Base-by-base conservation (phyloP, 306 rosid species). In the Castanospermum australe region DNA sequence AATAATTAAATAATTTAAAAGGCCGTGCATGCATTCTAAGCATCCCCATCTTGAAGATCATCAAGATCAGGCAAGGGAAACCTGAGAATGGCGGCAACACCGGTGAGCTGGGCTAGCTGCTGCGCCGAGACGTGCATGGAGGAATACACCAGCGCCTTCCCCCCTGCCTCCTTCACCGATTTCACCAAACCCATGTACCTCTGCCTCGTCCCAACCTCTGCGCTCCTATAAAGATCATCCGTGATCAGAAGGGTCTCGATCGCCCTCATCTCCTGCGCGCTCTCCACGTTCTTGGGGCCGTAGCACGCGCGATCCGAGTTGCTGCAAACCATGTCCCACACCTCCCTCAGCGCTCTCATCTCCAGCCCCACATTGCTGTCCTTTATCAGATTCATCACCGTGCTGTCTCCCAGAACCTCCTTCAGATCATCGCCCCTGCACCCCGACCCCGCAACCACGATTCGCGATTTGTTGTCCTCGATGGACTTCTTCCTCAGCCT, bases 11-110 rank as follows among this genome's bases (percentile, higher is more conserved):
- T 42, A 28, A 75, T n/a, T 28, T 20, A 30, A 8, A 48, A 71
- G 35, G 35, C 35, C 15, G 10, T 5, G 13, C 4, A n/a, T 17
- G 0, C 39, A 51, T 0, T 17, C 54, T 52, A 52, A 24, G 8
- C 41, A 32, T 47, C 67, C 45, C 8, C 62, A 14, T 47, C 38
- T 4, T n/a, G n/a, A n/a, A n/a, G n/a, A n/a, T 67, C 87, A 7
- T 85, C 67, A 45, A 76, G 71, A 57, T 57, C 55, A 62, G 86
- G 89, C 73, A 85, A 78, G 2, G 86, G 89, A 85, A 85, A 85
- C 67, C 89, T 69, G 0, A 85, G 88, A 73, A 85, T 73, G 6
- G 88, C 88, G 0, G 88, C 88, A 12, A 85, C 71, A 25, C 88
- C 88, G 0, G 86, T 67, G 8, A 85, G 63, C 2, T 60, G 76